These are phyloP conservation scores for Excoecaria agallocha DNA, from an alignment of 345 rosid species.

Conservation along the genomic window DNA sequence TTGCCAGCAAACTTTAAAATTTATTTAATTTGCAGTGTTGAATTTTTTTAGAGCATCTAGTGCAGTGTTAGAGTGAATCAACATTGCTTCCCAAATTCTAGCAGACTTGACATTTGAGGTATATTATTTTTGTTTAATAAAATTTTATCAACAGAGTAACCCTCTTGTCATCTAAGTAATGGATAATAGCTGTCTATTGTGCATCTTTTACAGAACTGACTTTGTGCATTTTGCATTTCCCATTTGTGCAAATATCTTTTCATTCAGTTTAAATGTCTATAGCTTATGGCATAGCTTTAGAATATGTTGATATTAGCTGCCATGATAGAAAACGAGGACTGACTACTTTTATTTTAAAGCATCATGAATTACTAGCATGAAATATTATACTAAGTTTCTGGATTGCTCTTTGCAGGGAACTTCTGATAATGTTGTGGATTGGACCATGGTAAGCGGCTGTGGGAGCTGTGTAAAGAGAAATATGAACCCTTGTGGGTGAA, in stretches of 20 bases:
- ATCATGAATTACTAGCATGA: background rate
- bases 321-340: background rate
- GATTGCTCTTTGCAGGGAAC: slow-evolving; percentile 57
- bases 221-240: too few relatives aligned
- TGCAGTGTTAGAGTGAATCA: too few relatives aligned
- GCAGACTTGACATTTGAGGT: background rate
- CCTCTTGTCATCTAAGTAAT: background rate
- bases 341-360: background rate
- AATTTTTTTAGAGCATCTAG: background rate
- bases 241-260: background rate
- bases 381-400: background rate
- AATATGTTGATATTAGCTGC: background rate
- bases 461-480: slow-evolving; percentile 82
- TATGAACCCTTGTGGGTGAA: slow-evolving; percentile 89
- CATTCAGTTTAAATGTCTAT: background rate
- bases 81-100: too few relatives aligned
- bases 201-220: background rate
- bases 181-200: background rate
- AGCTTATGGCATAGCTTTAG: background rate
- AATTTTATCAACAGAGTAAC: background rate
- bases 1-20: background rate
- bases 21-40: background rate
- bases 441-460: slow-evolving; percentile 89
- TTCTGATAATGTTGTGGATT: slow-evolving; percentile 83
- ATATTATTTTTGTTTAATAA: background rate